Percentiles rank a stretch among this genome's conserved stretches.
Evolutionary conservation across 1,139 yeast species (phyloP).

Genomic region (Arxiozyma heterogenica): DNA sequence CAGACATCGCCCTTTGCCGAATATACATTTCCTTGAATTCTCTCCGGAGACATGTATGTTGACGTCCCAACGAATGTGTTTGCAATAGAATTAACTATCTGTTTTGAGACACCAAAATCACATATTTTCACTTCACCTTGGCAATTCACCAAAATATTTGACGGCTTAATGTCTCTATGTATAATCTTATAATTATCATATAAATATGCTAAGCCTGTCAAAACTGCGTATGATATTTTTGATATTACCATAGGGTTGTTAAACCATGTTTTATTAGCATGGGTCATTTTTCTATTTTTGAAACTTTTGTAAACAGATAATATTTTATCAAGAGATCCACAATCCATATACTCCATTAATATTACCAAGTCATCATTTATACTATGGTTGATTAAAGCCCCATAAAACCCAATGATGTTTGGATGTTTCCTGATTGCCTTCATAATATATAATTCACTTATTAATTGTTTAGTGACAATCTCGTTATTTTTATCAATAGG

Average conservation of each 20-base stretch:
- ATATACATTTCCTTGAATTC: slow-evolving; percentile 89
- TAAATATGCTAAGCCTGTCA: slow-evolving; percentile 73
- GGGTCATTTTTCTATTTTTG: slow-evolving; percentile 10
- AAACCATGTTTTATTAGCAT: slow-evolving; percentile 34
- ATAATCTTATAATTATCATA: slow-evolving; percentile 77
- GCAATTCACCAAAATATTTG: slow-evolving; percentile 72
- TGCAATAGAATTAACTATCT: slow-evolving; percentile 82
- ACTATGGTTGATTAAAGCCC: slow-evolving; percentile 49
- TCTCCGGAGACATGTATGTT: slow-evolving; percentile 95
- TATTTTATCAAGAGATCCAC: slow-evolving; percentile 83
- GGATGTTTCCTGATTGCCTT: slow-evolving; percentile 78
- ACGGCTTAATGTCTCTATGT: slow-evolving; percentile 89
- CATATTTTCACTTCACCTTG: slow-evolving; percentile 75
- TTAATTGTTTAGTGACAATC: slow-evolving; percentile 73
- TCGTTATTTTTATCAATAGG: slow-evolving; percentile 72
- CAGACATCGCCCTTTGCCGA: slow-evolving; percentile 93
- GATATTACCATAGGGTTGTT: slow-evolving; percentile 58
- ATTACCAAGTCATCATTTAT: slow-evolving; percentile 41
- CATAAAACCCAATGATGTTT: slow-evolving; percentile 80
- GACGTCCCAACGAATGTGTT: slow-evolving; percentile 97
- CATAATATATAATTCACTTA: slow-evolving; percentile 79
- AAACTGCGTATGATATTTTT: slow-evolving; percentile 65
- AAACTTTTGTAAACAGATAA: slow-evolving; percentile 34
- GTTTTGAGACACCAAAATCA: slow-evolving; percentile 92
- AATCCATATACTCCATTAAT: slow-evolving; percentile 94